These are phyloP conservation scores for Avicennia marina DNA, from an alignment of 257 asterid species.

Conservation along the genomic window DNA sequence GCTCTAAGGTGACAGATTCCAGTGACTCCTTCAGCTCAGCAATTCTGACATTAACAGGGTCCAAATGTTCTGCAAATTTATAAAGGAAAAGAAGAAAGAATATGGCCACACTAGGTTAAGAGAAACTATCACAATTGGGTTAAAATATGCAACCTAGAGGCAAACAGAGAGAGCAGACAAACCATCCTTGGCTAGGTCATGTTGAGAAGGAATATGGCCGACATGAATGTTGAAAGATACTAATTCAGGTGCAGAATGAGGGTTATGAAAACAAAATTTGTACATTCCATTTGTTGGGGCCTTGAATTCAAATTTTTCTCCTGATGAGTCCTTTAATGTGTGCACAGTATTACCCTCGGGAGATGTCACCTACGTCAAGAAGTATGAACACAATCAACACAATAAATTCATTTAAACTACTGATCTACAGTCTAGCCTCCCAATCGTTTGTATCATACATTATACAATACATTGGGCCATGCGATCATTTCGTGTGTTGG, in stretches of 20 bases:
- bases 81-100: no score
- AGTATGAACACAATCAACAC: background rate
- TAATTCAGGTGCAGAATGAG: conserved; percentile 58
- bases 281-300: conserved; percentile 76
- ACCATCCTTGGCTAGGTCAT: no score
- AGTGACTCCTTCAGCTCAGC: conserved; percentile 95
- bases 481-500: no score
- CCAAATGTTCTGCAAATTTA: conserved; percentile 58
- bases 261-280: conserved; percentile 88
- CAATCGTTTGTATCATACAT: no score
- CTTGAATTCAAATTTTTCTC: conserved; percentile 80
- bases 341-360: conserved; percentile 52
- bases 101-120: no score
- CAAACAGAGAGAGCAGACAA: no score
- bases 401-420: background rate
- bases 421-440: no score
- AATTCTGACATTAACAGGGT: conserved; percentile 90
- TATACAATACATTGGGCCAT: no score
- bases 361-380: conserved; percentile 58
- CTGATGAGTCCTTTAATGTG: conserved; percentile 53
- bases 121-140: no score
- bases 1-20: conserved; percentile 92
- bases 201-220: conserved; percentile 76
- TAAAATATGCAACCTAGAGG: no score
- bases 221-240: conserved; percentile 83